Percentiles rank a stretch among this genome's conserved stretches.
These are phyloP conservation scores for Myotisia sp. DNA, from an alignment of 2,329 filamentous ascomycete species.

Conservation along the genomic window DNA sequence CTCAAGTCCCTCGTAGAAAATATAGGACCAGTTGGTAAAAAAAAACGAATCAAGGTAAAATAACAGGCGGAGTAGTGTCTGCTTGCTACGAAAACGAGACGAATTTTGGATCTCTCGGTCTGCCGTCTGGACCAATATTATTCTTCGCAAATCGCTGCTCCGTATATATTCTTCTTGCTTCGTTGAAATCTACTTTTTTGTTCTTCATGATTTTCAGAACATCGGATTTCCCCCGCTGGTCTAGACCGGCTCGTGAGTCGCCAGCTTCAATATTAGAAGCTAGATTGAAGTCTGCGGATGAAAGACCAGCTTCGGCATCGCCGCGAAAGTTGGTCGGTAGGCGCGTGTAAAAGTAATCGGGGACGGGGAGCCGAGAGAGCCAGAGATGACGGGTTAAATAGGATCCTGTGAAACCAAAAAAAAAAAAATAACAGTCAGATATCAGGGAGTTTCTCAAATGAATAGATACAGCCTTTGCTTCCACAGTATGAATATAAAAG, in stretches of 20 bases:
- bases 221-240: constrained; percentile 65
- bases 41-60: not conserved
- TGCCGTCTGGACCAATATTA: constrained; percentile 75
- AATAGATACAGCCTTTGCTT: not conserved
- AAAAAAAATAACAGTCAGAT: constrained; percentile 4
- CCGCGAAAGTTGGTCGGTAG: constrained; percentile 64
- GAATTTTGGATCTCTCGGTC: constrained; percentile 84
- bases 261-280: constrained; percentile 62
- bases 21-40: too few species aligned
- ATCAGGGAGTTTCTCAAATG: not conserved
- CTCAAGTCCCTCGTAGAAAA: too few species aligned
- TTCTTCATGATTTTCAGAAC: constrained; percentile 85
- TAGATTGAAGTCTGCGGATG: constrained; percentile 71
- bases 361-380: constrained; percentile 54
- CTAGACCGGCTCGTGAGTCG: constrained; percentile 66
- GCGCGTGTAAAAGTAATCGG: constrained; percentile 58
- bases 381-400: constrained; percentile 71
- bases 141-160: constrained; percentile 75
- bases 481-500: too few species aligned
- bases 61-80: not conserved
- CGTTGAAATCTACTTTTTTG: constrained; percentile 69
- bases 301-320: constrained; percentile 79
- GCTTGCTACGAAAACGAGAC: constrained; percentile 63
- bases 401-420: constrained; percentile 50
- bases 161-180: constrained; percentile 74